Evolutionary conservation across 2,329 filamentous ascomycete species (phyloP).

Genomic region (Biscogniauxia sp.): DNA sequence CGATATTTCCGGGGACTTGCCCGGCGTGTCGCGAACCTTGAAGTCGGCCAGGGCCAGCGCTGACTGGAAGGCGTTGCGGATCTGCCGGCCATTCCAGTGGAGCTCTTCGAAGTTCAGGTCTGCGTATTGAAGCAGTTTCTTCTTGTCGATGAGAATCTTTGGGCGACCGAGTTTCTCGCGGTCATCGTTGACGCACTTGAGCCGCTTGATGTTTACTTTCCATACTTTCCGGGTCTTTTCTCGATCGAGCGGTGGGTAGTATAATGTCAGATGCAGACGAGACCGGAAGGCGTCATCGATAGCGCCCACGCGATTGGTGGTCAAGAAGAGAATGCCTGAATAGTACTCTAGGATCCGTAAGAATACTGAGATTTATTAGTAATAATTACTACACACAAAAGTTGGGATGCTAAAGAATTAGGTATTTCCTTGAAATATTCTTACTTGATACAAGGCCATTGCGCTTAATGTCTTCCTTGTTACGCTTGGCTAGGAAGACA

Average conservation of each 20-base stretch:
- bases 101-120: conserved; percentile 17
- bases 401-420: background rate
- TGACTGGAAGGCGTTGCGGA: conserved; percentile 34
- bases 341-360: conserved; percentile 42
- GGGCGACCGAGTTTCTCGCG: conserved; percentile 14
- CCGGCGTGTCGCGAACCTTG: conserved; percentile 11
- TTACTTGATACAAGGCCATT: conserved; percentile 30
- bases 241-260: conserved; percentile 30
- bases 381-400: background rate
- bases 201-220: conserved; percentile 26
- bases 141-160: conserved; percentile 19
- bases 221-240: conserved; percentile 27
- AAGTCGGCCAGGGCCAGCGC: conserved; percentile 29
- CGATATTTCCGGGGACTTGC: conserved; percentile 1
- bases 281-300: conserved; percentile 46
- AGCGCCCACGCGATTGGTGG: conserved; percentile 43
- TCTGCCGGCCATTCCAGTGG: conserved; percentile 35
- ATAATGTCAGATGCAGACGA: conserved; percentile 37
- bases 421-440: background rate
- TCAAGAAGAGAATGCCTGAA: conserved; percentile 42
- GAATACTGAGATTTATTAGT: conserved; percentile 31
- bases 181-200: conserved; percentile 13
- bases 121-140: conserved; percentile 21
- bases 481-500: conserved; percentile 17
- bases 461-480: conserved; percentile 20